Conservation (phyloP, 176 grass and related monocot species). For the Rhipidocladum racemiflorum region DNA sequence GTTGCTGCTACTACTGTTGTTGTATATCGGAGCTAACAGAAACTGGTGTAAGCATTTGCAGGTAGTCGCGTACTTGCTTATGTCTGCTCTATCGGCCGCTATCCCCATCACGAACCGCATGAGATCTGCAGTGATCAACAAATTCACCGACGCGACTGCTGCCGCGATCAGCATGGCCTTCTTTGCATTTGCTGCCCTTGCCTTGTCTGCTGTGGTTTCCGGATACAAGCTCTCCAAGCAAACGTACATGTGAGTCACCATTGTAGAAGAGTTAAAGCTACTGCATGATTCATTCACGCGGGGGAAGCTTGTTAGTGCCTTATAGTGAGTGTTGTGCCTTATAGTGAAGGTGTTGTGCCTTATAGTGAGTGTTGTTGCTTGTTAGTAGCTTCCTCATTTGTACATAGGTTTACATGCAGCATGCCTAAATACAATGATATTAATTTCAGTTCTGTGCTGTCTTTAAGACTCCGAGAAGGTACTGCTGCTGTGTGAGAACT, state of each 20-base stretch:
- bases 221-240: conserved; percentile 83
- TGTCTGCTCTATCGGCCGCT: conserved; percentile 77
- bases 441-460: not conserved
- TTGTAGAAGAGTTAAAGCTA: conserved; percentile 22
- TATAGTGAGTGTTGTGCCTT: conserved; percentile 28
- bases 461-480: not conserved
- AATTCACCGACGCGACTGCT: conserved; percentile 60
- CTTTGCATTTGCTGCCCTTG: conserved; percentile 68
- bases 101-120: conserved; percentile 85
- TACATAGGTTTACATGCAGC: conserved; percentile 32
- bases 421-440: conserved; percentile 13
- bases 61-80: conserved; percentile 77
- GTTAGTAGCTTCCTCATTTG: conserved; percentile 25
- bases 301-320: conserved; percentile 8
- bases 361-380: conserved; percentile 31
- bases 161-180: conserved; percentile 87
- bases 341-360: conserved; percentile 2
- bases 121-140: conserved; percentile 67
- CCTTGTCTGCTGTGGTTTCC: conserved; percentile 62
- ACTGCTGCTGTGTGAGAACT: not conserved
- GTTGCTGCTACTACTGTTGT: too few species aligned
- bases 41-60: conserved; percentile 17
- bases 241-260: conserved; percentile 59
- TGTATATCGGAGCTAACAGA: conserved; percentile 2
- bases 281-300: not conserved